A percentile compares a stretch with the other conserved stretches of the same genome.
Evolutionary conservation across 208 protist species (phyloP).

Genomic region (Phytomonas sp.): DNA sequence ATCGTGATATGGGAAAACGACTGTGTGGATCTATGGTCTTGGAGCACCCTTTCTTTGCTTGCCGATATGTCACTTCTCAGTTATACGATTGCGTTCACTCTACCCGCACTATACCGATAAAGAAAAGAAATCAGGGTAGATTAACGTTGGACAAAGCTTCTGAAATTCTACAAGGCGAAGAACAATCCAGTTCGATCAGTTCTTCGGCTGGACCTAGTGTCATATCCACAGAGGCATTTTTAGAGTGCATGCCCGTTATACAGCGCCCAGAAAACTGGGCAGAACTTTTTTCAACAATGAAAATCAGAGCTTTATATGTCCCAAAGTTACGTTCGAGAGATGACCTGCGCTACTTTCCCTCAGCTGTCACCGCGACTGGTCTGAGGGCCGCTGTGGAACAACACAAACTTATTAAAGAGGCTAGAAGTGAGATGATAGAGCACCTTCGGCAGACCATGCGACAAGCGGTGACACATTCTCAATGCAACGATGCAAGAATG

Average conservation of each 20-base stretch:
- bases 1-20: conserved; percentile 43
- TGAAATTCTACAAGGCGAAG: neutral
- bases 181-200: neutral
- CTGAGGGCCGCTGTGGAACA: conserved; percentile 52
- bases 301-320: conserved; percentile 46
- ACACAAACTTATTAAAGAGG: conserved; percentile 49
- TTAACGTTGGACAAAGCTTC: neutral
- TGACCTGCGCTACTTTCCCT: conserved; percentile 81
- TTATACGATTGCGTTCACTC: conserved; percentile 53
- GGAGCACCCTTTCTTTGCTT: conserved; percentile 84
- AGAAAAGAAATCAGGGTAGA: neutral
- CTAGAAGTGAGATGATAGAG: conserved; percentile 30
- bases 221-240: neutral
- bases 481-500: neutral
- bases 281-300: conserved; percentile 40
- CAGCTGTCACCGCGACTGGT: conserved; percentile 69
- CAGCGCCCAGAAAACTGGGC: conserved; percentile 56
- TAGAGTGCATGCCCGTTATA: neutral
- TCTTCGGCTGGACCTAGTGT: neutral
- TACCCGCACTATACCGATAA: conserved; percentile 13
- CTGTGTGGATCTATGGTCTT: conserved; percentile 58
- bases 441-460: conserved; percentile 7
- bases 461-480: conserved; percentile 22
- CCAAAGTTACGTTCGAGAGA: conserved; percentile 65
- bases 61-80: conserved; percentile 63